phyloP scores from a whole-genome alignment of 2,329 filamentous ascomycete species.

The Teratosphaeria destructans region DNA sequence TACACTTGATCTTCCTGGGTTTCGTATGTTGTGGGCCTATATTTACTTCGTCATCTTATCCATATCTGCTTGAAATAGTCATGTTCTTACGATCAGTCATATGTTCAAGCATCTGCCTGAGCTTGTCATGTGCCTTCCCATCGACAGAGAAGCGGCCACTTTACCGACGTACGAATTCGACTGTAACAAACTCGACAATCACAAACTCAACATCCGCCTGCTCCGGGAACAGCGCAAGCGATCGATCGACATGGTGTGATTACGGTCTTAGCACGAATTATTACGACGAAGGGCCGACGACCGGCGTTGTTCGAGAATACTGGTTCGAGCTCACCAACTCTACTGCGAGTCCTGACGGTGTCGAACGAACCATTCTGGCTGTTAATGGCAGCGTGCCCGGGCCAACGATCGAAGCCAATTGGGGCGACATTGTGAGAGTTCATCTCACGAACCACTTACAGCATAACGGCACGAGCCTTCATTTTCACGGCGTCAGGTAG shows the following conservation, averaged over 20 bases:
- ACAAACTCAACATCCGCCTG: constrained; percentile 7
- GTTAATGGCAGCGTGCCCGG: constrained; percentile 39
- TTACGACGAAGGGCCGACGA: constrained; percentile 27
- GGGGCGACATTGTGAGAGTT: constrained; percentile 24
- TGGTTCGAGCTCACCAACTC: constrained; percentile 34
- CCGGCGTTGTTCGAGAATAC: constrained; percentile 31
- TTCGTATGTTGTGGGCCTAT: neutral
- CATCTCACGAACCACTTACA: constrained; percentile 28
- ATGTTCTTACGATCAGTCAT: neutral
- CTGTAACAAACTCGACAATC: neutral
- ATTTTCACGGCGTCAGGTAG: constrained; percentile 39
- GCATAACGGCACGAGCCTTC: constrained; percentile 39
- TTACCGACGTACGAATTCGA: neutral
- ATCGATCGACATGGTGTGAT: constrained; percentile 22
- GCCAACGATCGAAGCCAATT: constrained; percentile 34
- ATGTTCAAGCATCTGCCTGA: neutral
- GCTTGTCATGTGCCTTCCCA: neutral
- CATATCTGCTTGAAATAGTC: neutral
- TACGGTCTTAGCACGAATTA: constrained; percentile 27
- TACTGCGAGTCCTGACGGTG: constrained; percentile 38
- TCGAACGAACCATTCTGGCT: constrained; percentile 29
- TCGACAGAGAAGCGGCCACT: neutral
- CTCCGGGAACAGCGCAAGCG: constrained; percentile 23
- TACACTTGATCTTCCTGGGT: neutral
- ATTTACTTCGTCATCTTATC: neutral